Evolutionary conservation across 345 rosid species (phyloP), one percentile per base, ranked within the genome.

Genomic region (Boechera retrofracta): DNA sequence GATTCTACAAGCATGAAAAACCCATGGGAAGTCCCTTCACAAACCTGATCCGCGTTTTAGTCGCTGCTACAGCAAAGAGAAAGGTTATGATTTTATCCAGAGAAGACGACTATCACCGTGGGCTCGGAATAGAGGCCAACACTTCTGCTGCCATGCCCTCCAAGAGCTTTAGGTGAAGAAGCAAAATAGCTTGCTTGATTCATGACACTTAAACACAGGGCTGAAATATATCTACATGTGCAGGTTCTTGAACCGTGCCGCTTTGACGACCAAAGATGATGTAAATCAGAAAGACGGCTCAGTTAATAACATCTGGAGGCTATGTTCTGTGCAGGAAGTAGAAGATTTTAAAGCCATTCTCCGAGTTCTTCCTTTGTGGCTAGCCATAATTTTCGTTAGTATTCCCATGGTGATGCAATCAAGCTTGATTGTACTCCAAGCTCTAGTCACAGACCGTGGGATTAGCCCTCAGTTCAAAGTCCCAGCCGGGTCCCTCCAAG

Each of bases 321-420:
- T 87, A 35, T 83, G 88, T 73, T 49, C 85, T 45, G 73, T 75
- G 28, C 29, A 75, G 39, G 86, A 88, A 77, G 93, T 87, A 33
- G 96, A 90, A 72, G 89, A 88, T 75, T 78, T 89, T 21, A 90
- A 88, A 71, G 45, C 72, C 4, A 36, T 90, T 5, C 28, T 89
- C 15, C 79, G 67, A 52, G 69, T 87, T 48, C 39, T 81, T 35
- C 93, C 89, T 18, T 44, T 82, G 1, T 81, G 83, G 76, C 57
- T 82, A 56, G 18, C 79, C 5, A 10, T 70, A 7, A 45, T 90
- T 18, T 54, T 86, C 10, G 2, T 88, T 28, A 61, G 69, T 55
- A 77, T 53, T 9, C 73, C 87, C 4, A 18, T 85, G 6, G 81
- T 72, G 1, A 18, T 80, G 29, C 81, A 73, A 61, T 6, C 7